Conservation (phyloP, 2,329 filamentous ascomycete species). For the Penicillium palitans region DNA sequence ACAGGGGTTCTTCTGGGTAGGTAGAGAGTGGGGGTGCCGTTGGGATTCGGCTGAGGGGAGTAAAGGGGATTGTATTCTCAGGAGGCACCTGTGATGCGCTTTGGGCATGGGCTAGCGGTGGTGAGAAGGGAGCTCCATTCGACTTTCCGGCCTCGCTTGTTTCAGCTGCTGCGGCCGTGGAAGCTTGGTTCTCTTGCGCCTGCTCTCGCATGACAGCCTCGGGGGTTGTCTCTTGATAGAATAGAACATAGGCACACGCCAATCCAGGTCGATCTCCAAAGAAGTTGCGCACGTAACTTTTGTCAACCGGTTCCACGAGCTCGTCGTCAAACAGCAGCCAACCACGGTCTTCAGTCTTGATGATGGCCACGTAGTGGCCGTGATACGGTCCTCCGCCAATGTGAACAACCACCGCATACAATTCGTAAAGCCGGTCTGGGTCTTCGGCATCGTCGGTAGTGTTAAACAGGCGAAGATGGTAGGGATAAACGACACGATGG, state of each 20-base stretch:
- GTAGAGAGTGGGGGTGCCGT: conserved; percentile 52
- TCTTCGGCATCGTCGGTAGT: conserved; percentile 95
- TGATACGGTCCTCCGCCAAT: conserved; percentile 97
- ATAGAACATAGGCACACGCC: conserved; percentile 93
- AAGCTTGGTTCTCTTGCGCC: conserved; percentile 68
- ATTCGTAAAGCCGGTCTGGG: conserved; percentile 88
- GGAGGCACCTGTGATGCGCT: conserved; percentile 39
- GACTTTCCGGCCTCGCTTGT: conserved; percentile 32
- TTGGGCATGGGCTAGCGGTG: conserved; percentile 42
- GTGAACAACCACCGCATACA: conserved; percentile 96
- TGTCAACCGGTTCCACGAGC: conserved; percentile 97
- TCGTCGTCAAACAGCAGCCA: conserved; percentile 98
- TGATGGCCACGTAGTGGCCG: conserved; percentile 95
- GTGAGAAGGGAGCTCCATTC: conserved; percentile 35
- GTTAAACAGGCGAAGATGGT: conserved; percentile 94
- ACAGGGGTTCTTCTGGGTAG: conserved; percentile 36
- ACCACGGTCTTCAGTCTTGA: conserved; percentile 93
- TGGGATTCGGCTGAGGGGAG: conserved; percentile 41
- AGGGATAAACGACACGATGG: conserved; percentile 94
- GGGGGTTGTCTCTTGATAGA: conserved; percentile 87
- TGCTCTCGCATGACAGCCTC: conserved; percentile 74
- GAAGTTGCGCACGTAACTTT: conserved; percentile 93
- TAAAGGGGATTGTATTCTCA: conserved; percentile 37
- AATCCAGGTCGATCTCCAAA: conserved; percentile 90
- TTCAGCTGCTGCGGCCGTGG: conserved; percentile 51